Conservation (phyloP, 2,329 filamentous ascomycete species). For the Elsinoe perseae region DNA sequence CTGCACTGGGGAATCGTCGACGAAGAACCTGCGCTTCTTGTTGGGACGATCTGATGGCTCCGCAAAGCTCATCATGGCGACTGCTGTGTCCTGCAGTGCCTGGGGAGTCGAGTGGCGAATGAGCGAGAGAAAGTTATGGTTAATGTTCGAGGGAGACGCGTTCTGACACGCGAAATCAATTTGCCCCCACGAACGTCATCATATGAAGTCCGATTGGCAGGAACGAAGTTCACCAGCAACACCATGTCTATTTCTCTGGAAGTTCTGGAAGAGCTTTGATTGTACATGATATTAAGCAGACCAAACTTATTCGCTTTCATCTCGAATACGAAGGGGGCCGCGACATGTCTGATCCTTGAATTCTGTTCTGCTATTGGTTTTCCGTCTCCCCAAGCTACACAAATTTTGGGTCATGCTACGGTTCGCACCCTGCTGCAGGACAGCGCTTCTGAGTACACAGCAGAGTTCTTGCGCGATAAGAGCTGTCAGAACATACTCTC, state of each 20-base stretch:
- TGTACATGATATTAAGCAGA: too few relatives aligned
- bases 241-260: too few relatives aligned
- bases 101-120: constrained; percentile 17
- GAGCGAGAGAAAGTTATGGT: constrained; percentile 10
- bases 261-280: too few relatives aligned
- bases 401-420: too few relatives aligned
- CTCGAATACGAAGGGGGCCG: too few relatives aligned
- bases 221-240: not conserved
- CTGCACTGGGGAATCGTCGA: constrained; percentile 38
- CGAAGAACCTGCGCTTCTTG: constrained; percentile 58
- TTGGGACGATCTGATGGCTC: constrained; percentile 46
- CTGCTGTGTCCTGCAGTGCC: constrained; percentile 15
- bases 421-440: not conserved
- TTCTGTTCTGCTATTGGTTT: not conserved
- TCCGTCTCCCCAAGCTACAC: not conserved
- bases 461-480: too few relatives aligned
- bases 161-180: constrained; percentile 16
- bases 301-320: too few relatives aligned
- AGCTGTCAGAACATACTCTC: not conserved
- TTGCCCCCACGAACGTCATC: constrained; percentile 15
- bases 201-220: not conserved
- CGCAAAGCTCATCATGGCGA: constrained; percentile 30
- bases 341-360: not conserved
- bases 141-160: constrained; percentile 19
- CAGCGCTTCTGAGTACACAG: too few relatives aligned